A percentile compares a stretch with the other conserved stretches of the same genome.
Conservation (phyloP, 1,284 basidiomycete genomes). For the Cryptococcus maquisensis region DNA sequence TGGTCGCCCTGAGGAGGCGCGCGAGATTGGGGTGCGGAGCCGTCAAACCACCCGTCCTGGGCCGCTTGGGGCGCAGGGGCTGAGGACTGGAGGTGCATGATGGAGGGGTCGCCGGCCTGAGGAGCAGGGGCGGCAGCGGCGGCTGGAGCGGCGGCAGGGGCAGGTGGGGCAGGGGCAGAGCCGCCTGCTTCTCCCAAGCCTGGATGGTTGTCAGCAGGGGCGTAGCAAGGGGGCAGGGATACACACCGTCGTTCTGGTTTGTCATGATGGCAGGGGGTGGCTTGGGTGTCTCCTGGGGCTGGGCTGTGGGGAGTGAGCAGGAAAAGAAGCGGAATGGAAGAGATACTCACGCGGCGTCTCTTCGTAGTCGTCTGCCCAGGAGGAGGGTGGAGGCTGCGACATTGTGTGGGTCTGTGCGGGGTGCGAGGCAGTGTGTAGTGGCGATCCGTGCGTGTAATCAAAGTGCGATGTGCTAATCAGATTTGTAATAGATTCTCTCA, state of each 20-base stretch:
- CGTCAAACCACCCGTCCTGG: not conserved
- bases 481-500: no score
- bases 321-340: not conserved
- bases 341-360: not conserved
- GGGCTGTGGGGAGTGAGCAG: not conserved
- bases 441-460: no score
- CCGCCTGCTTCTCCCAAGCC: conserved; percentile 8
- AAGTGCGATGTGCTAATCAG: no score
- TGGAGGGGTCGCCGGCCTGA: no score
- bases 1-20: not conserved
- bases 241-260: conserved; percentile 7
- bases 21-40: not conserved
- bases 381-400: not conserved
- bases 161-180: not conserved
- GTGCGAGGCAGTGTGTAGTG: not conserved
- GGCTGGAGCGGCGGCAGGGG: not conserved
- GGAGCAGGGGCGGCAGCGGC: not conserved
- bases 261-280: conserved; percentile 7
- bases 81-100: no score
- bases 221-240: not conserved
- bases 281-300: no score
- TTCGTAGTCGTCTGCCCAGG: not conserved
- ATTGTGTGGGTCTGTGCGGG: not conserved
- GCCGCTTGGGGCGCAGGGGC: not conserved
- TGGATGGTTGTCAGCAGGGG: not conserved